Percentiles rank a stretch among this genome's conserved stretches.
These are phyloP conservation scores for Aspergillus tanneri DNA, from an alignment of 2,329 filamentous ascomycete species.

Conservation along the genomic window DNA sequence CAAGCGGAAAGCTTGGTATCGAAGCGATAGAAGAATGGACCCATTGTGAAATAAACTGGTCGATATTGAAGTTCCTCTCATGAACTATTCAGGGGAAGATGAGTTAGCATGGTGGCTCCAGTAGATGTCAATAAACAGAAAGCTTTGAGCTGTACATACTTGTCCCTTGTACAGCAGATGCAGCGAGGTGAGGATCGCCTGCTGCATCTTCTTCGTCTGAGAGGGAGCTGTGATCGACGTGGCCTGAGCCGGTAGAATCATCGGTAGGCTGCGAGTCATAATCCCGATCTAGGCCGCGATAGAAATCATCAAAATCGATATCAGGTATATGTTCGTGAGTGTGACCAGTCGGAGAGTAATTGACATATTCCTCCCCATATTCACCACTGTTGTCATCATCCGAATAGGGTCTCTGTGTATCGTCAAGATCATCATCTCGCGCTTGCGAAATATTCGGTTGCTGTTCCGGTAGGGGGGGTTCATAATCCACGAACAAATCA, in stretches of 20 bases:
- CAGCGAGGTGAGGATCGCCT: slow-evolving; percentile 21
- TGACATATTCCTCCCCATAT: slow-evolving; percentile 16
- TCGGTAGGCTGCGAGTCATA: slow-evolving; percentile 16
- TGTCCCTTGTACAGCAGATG: slow-evolving; percentile 29
- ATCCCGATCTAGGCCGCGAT: slow-evolving; percentile 23
- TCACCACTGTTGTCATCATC: slow-evolving; percentile 25
- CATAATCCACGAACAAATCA: slow-evolving; percentile 27
- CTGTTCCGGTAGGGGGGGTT: slow-evolving; percentile 19
- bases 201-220: slow-evolving; percentile 18
- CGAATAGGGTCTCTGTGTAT: slow-evolving; percentile 35
- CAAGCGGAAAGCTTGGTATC: slow-evolving; percentile 21
- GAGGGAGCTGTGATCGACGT: slow-evolving; percentile 20
- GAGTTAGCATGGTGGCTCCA: too few relatives aligned
- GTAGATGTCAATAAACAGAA: too few relatives aligned
- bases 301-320: slow-evolving; percentile 34
- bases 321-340: slow-evolving; percentile 17
- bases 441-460: slow-evolving; percentile 15
- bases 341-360: slow-evolving; percentile 6
- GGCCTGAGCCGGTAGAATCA: slow-evolving; percentile 8
- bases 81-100: too few relatives aligned
- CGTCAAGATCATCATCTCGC: slow-evolving; percentile 31
- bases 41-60: slow-evolving; percentile 46
- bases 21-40: slow-evolving; percentile 27
- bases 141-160: too few relatives aligned
- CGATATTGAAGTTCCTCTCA: slow-evolving; percentile 43